A percentile compares a stretch with the other conserved stretches of the same genome.
Conservation (phyloP, 148 eudicot species). For the Tetragonia tetragonoides region DNA sequence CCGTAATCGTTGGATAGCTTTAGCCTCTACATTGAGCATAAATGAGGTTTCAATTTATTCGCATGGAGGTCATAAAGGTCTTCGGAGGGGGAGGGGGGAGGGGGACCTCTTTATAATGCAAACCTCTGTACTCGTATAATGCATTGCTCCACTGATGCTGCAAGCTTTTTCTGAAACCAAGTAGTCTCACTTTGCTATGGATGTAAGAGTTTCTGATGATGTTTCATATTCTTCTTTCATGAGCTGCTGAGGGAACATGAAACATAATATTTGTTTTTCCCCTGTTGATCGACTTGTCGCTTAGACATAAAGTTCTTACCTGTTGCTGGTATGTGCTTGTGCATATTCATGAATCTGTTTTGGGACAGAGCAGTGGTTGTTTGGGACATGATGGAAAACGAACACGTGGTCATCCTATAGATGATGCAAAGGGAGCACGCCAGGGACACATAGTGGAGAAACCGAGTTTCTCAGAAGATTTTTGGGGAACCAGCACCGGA, state of each 20-base stretch:
- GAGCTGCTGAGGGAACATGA: neutral
- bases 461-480: slow-evolving; percentile 59
- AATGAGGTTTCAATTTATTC: neutral
- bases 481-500: slow-evolving; percentile 82
- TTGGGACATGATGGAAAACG: slow-evolving; percentile 62
- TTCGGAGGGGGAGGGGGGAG: neutral
- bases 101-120: too few species aligned
- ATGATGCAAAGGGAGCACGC: slow-evolving; percentile 57
- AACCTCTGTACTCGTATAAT: neutral
- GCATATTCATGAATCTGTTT: slow-evolving; percentile 25
- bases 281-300: neutral
- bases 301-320: neutral
- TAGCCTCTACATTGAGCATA: neutral
- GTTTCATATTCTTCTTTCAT: neutral
- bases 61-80: neutral
- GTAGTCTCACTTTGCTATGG: neutral
- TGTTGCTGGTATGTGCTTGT: slow-evolving; percentile 2
- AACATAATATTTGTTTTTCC: neutral
- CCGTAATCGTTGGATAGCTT: neutral
- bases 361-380: slow-evolving; percentile 73
- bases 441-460: slow-evolving; percentile 36
- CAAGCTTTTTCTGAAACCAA: neutral
- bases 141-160: neutral
- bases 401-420: slow-evolving; percentile 35
- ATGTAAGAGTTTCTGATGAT: neutral